Percentiles rank a stretch among this genome's conserved stretches.
phyloP scores from a whole-genome alignment of 805 yeast species.

The Cyberlindnera euphorbiiphila region DNA sequence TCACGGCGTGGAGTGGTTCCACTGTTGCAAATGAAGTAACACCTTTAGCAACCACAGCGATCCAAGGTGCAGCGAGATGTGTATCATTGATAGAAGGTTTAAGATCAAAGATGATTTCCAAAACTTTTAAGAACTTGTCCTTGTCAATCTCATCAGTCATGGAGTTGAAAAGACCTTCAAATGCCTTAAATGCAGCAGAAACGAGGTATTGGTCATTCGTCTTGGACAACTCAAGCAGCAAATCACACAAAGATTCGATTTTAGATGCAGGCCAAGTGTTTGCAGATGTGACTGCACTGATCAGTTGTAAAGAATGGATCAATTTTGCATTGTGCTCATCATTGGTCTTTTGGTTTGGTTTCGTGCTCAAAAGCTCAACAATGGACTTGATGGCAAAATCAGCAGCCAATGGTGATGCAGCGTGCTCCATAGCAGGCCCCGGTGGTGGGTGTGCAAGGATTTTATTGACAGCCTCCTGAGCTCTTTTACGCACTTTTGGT shows the following conservation, averaged over 20 bases:
- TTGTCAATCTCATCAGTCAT: slow-evolving; percentile 57
- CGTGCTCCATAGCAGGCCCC: slow-evolving; percentile 74
- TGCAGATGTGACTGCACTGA: slow-evolving; percentile 65
- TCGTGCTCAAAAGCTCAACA: slow-evolving; percentile 37
- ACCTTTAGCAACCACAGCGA: slow-evolving; percentile 89
- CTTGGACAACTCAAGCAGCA: slow-evolving; percentile 68
- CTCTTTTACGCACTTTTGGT: slow-evolving; percentile 94
- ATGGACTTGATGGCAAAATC: slow-evolving; percentile 61
- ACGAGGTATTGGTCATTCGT: slow-evolving; percentile 82
- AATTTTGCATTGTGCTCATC: slow-evolving; percentile 53
- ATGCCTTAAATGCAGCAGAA: slow-evolving; percentile 77
- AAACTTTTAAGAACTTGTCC: slow-evolving; percentile 58
- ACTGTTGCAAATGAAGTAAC: slow-evolving; percentile 49
- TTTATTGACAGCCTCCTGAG: slow-evolving; percentile 77
- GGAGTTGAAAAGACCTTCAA: slow-evolving; percentile 72
- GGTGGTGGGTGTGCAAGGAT: slow-evolving; percentile 65
- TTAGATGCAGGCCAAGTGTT: slow-evolving; percentile 78
- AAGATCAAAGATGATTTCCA: slow-evolving; percentile 70
- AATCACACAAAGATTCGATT: slow-evolving; percentile 71
- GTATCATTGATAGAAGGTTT: slow-evolving; percentile 80
- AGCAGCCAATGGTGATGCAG: slow-evolving; percentile 68
- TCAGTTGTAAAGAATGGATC: slow-evolving; percentile 74
- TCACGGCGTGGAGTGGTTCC: slow-evolving; percentile 49
- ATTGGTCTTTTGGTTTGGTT: slow-evolving; percentile 33
- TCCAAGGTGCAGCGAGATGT: slow-evolving; percentile 90